Evolutionary conservation across 768 basidiomycete genomes (phyloP).

Genomic region (Scleroderma citrinum): DNA sequence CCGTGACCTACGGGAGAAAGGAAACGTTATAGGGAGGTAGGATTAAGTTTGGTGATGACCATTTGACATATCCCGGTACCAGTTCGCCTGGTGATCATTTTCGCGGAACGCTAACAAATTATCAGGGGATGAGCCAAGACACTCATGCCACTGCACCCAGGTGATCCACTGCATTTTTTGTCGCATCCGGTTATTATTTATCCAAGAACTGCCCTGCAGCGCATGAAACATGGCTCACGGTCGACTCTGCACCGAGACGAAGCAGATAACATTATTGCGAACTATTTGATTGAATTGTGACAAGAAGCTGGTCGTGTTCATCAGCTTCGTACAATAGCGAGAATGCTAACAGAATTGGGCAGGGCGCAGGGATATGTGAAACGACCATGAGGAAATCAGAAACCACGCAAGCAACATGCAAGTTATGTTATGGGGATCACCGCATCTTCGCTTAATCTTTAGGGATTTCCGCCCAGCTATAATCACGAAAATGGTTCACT

Average conservation of each 20-base stretch:
- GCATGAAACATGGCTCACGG: conserved; percentile 96
- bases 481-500: conserved; percentile 6
- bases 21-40: conserved; percentile 86
- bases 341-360: not conserved
- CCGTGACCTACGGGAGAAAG: conserved; percentile 73
- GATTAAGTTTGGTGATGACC: conserved; percentile 94
- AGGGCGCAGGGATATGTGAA: conserved; percentile 1
- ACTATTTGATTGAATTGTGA: conserved; percentile 86
- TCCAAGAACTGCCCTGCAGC: conserved; percentile 51
- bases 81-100: conserved; percentile 3
- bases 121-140: conserved; percentile 2
- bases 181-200: conserved; percentile 87
- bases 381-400: not conserved
- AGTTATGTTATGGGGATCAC: not conserved
- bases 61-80: conserved; percentile 91
- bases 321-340: not conserved
- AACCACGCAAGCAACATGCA: conserved; percentile 7
- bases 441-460: too few species aligned
- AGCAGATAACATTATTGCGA: conserved; percentile 56
- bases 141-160: conserved; percentile 33
- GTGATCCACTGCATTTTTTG: conserved; percentile 92
- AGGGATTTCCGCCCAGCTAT: not conserved
- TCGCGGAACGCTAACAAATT: conserved; percentile 1
- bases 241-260: conserved; percentile 89
- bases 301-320: not conserved